Evolutionary conservation across 306 rosid genomes (phyloP).

Genomic region (Rosa lucieae): DNA sequence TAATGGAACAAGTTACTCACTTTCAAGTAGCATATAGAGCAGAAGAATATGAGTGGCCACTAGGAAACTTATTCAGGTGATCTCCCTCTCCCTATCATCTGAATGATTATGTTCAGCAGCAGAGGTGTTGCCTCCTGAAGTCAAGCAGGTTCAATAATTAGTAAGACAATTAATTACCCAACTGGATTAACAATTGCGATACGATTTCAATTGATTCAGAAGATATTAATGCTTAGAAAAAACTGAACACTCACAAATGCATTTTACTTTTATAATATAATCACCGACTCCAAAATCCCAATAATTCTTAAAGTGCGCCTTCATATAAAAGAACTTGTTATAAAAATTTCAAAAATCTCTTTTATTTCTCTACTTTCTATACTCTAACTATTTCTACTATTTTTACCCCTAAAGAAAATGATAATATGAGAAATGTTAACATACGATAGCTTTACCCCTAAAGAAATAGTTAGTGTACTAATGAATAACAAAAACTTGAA

Average conservation of each 20-base stretch:
- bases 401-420: too few species aligned
- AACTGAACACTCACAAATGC: background rate
- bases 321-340: background rate
- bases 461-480: background rate
- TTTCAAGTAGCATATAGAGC: slow-evolving; percentile 49
- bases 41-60: slow-evolving; percentile 39
- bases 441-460: too few species aligned
- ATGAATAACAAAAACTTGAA: background rate
- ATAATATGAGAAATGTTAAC: too few species aligned
- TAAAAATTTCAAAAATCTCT: background rate
- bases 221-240: background rate
- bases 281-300: background rate
- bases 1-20: slow-evolving; percentile 48
- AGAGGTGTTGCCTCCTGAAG: slow-evolving; percentile 29
- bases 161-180: background rate
- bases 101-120: slow-evolving; percentile 22
- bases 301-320: background rate
- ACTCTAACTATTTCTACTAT: too few species aligned
- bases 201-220: background rate
- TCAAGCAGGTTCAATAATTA: slow-evolving; percentile 11
- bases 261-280: background rate
- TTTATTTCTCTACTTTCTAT: background rate
- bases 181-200: background rate
- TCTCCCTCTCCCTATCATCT: slow-evolving; percentile 26
- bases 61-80: slow-evolving; percentile 19